Base-by-base conservation (phyloP, 1,284 basidiomycete species). In the Tilletia setariae region DNA sequence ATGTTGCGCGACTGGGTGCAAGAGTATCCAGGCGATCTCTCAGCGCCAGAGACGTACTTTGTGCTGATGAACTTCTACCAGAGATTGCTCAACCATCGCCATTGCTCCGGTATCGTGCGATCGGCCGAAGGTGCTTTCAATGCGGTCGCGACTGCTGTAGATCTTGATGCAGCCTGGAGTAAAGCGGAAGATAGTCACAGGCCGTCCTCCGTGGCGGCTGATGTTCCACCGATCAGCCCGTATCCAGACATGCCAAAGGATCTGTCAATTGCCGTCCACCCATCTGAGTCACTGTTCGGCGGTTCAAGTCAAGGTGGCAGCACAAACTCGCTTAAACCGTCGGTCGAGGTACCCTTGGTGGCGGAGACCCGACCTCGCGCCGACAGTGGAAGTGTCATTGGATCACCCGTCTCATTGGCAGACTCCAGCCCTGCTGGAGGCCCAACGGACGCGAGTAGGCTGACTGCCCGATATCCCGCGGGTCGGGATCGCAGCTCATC, bases 1-100 rank as follows among this genome's bases (percentile, higher is more conserved):
- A 76, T 79, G 74, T 72, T 79, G 0, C 73, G 74, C 42, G 77
- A 79, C 28, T 79, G 78, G 78, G 74, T 79, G 65, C 70, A 74
- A 49, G 75, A 78, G 63, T 79, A 79, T 59, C 78, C 78, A 13
- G 78, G 78, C 8, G 78, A 79, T 65, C 73, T 79, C 1, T 77
- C 73, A 49, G 65, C 67, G 1, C 73, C 78, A 0, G 72, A 77
- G 16, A 76, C 78, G 13, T 75, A 74, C 47, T 66, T 74, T 6
- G 47, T 73, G 32, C 67, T 79, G 8, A 49, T 67, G 25, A 66
- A 62, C 19, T 78, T 74, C 65, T 76, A 75, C 66, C 63, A 70
- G 1, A 70, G 69, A 47, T 67, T 79, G 28, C 63, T 74, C 9
- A 68, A 61, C n/a, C 72, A 78, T 42, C 71, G 69, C 1, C 70